Percentiles rank a stretch among this genome's conserved stretches.
phyloP scores from a whole-genome alignment of 805 yeast genomes.

The Osmozyma mogii region DNA sequence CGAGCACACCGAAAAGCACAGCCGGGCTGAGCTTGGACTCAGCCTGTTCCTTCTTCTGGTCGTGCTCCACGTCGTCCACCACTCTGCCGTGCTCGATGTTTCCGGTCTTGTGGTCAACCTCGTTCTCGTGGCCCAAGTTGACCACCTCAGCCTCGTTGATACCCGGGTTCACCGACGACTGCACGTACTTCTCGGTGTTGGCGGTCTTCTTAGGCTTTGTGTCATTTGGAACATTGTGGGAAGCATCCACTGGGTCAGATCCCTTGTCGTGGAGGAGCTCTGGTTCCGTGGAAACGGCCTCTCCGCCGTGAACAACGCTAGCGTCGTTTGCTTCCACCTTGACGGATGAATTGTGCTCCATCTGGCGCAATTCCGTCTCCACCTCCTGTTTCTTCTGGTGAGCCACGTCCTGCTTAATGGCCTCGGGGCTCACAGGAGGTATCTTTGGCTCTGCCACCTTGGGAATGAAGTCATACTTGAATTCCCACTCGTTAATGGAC shows the following conservation, averaged over 20 bases:
- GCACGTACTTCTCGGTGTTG: conserved; percentile 33
- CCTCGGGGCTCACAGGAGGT: conserved; percentile 40
- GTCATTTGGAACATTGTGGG: conserved; percentile 9
- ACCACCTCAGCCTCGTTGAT: conserved; percentile 30
- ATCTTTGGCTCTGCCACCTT: conserved; percentile 32
- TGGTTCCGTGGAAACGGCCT: conserved; percentile 28
- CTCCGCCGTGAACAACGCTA: conserved; percentile 36
- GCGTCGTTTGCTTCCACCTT: conserved; percentile 40
- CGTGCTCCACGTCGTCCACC: conserved; percentile 33
- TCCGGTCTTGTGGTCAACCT: conserved; percentile 29
- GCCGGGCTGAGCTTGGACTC: conserved; percentile 3
- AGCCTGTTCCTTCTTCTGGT: conserved; percentile 5
- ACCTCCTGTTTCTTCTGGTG: conserved; percentile 31
- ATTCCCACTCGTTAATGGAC: conserved; percentile 43
- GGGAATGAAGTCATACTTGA: conserved; percentile 39
- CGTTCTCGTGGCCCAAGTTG: conserved; percentile 24
- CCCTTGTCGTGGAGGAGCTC: conserved; percentile 33
- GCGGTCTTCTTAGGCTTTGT: conserved; percentile 21
- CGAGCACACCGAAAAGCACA: conserved; percentile 10
- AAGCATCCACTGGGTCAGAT: conserved; percentile 27
- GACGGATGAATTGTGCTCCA: conserved; percentile 26
- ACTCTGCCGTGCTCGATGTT: conserved; percentile 24
- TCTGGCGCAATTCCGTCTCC: conserved; percentile 28
- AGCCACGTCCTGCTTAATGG: conserved; percentile 42
- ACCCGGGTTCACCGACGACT: conserved; percentile 33